These are phyloP conservation scores for Monosporozyma yasuniensis DNA, from an alignment of 805 yeast species.

Conservation along the genomic window DNA sequence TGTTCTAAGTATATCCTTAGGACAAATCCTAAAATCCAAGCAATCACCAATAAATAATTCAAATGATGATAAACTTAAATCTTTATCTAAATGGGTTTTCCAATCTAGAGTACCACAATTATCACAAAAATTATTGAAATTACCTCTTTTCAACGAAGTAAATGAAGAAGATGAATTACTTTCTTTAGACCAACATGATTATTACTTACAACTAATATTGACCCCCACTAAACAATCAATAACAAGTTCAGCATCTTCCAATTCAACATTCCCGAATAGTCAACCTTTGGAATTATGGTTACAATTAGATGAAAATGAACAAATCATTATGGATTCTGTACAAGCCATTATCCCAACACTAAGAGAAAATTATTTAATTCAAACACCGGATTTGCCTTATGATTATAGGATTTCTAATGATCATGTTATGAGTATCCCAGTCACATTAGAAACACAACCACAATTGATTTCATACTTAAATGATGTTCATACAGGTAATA, in stretches of 20 bases:
- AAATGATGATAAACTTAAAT: no score
- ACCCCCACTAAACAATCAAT: neutral
- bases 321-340: conserved; percentile 14
- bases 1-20: conserved; percentile 21
- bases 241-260: neutral
- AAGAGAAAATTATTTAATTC: conserved; percentile 15
- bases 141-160: conserved; percentile 16
- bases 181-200: conserved; percentile 24
- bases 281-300: conserved; percentile 25
- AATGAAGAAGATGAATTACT: conserved; percentile 8
- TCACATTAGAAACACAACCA: conserved; percentile 27
- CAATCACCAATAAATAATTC: neutral
- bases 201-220: conserved; percentile 23
- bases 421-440: conserved; percentile 2
- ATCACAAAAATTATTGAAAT: conserved; percentile 13
- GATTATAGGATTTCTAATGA: conserved; percentile 17
- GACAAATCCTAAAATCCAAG: conserved; percentile 13
- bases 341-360: conserved; percentile 18
- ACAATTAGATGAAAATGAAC: conserved; percentile 23
- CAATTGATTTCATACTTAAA: neutral
- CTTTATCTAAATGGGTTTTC: conserved; percentile 8
- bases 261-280: conserved; percentile 5
- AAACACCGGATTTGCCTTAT: conserved; percentile 19
- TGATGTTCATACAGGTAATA: neutral
- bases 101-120: conserved; percentile 22